Evolutionary conservation across 306 rosid genomes (phyloP).

Genomic region (Erythrophleum fordii): DNA sequence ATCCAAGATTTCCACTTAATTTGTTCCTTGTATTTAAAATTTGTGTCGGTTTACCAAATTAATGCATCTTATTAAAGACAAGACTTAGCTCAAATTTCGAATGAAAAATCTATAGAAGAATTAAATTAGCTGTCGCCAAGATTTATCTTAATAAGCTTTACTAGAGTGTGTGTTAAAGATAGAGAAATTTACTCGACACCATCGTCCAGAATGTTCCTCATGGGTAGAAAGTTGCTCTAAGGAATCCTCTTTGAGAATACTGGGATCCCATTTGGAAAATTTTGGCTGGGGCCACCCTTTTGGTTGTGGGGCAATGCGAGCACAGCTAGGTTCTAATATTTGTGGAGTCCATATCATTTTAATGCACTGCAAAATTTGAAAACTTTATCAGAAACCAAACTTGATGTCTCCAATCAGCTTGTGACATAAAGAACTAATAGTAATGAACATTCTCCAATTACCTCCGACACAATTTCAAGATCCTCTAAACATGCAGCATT

Average conservation of each 20-base stretch:
- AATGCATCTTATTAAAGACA: too few species aligned
- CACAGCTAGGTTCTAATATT: constrained; percentile 35
- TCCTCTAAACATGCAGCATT: constrained; percentile 35
- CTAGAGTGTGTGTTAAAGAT: too few species aligned
- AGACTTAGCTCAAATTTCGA: too few species aligned
- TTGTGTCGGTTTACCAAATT: too few species aligned
- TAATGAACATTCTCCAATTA: not conserved
- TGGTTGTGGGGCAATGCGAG: not conserved
- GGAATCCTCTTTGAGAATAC: not conserved
- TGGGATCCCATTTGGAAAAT: not conserved
- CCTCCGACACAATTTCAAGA: constrained; percentile 36
- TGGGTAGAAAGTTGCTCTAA: too few species aligned
- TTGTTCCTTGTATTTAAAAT: too few species aligned
- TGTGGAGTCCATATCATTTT: not conserved
- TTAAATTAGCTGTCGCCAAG: too few species aligned
- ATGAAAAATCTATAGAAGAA: too few species aligned
- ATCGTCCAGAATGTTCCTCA: too few species aligned
- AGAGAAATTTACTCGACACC: too few species aligned
- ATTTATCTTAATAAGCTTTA: too few species aligned
- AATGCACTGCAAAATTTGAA: constrained; percentile 22
- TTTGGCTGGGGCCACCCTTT: not conserved
- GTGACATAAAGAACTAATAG: not conserved
- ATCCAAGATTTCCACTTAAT: too few species aligned
- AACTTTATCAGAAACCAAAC: not conserved
- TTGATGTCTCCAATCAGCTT: not conserved